Conservation (phyloP, 2,329 filamentous ascomycete species). For the Ophiocordyceps camponoti-floridani region DNA sequence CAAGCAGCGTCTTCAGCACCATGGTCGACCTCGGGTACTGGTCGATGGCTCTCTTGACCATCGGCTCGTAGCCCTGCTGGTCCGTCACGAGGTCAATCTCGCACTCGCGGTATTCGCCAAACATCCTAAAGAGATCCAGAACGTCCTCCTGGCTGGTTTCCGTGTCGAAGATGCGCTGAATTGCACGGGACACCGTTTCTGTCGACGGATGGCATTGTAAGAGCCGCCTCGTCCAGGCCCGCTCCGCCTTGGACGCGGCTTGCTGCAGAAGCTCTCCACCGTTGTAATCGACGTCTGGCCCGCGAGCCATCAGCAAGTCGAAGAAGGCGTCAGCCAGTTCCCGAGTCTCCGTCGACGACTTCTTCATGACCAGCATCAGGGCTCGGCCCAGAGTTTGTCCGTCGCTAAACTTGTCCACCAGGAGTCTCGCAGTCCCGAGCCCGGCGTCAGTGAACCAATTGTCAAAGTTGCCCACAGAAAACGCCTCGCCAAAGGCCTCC, state of each 20-base stretch:
- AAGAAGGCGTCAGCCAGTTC: slow-evolving; percentile 27
- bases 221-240: slow-evolving; percentile 29
- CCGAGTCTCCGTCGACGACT: slow-evolving; percentile 18
- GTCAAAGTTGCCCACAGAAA: slow-evolving; percentile 19
- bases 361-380: slow-evolving; percentile 26
- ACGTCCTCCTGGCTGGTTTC: slow-evolving; percentile 29
- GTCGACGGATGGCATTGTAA: slow-evolving; percentile 30
- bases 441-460: slow-evolving; percentile 30
- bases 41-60: slow-evolving; percentile 32
- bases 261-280: slow-evolving; percentile 34
- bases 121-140: slow-evolving; percentile 30
- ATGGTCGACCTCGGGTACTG: slow-evolving; percentile 35
- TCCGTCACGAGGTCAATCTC: slow-evolving; percentile 31
- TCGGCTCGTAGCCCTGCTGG: slow-evolving; percentile 22
- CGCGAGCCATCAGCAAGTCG: slow-evolving; percentile 17
- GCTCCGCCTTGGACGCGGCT: slow-evolving; percentile 32
- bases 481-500: slow-evolving; percentile 25
- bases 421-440: slow-evolving; percentile 24
- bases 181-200: slow-evolving; percentile 30
- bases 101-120: slow-evolving; percentile 29
- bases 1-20: slow-evolving; percentile 32
- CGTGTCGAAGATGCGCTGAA: slow-evolving; percentile 37
- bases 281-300: slow-evolving; percentile 29
- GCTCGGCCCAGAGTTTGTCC: slow-evolving; percentile 27
- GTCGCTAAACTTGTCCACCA: slow-evolving; percentile 29